Percentiles rank a stretch among this genome's conserved stretches.
Conservation (phyloP, 352 stramenopile species). For the Pythium plurisporium region DNA sequence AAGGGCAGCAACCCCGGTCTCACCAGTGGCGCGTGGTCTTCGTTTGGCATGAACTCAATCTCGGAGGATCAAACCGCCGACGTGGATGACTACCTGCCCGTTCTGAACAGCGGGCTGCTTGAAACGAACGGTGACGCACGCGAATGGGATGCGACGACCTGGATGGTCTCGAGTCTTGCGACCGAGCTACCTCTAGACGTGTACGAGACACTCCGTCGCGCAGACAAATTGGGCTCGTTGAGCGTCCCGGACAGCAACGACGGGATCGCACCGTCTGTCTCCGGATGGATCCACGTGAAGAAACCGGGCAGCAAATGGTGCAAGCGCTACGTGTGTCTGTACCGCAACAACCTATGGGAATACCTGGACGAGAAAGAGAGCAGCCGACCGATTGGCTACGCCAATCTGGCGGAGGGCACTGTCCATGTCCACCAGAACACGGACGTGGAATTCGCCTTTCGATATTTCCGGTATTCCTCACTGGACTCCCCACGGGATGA, state of each 20-base stretch:
- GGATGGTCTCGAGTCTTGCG: slow-evolving; percentile 60
- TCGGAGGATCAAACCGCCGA: slow-evolving; percentile 36
- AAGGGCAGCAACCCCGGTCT: neutral
- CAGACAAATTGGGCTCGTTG: slow-evolving; percentile 29
- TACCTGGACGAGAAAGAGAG: slow-evolving; percentile 60
- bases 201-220: slow-evolving; percentile 40
- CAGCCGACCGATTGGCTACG: slow-evolving; percentile 63
- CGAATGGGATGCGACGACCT: slow-evolving; percentile 55
- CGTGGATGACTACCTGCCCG: slow-evolving; percentile 42
- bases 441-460: slow-evolving; percentile 46
- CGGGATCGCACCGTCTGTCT: slow-evolving; percentile 22
- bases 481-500: slow-evolving; percentile 45
- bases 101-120: slow-evolving; percentile 38
- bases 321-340: slow-evolving; percentile 62
- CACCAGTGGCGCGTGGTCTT: slow-evolving; percentile 23
- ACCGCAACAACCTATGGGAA: slow-evolving; percentile 73
- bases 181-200: slow-evolving; percentile 60
- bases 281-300: slow-evolving; percentile 60
- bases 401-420: slow-evolving; percentile 68
- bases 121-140: slow-evolving; percentile 14
- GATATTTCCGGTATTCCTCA: slow-evolving; percentile 52
- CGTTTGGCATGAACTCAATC: slow-evolving; percentile 73
- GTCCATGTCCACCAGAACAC: slow-evolving; percentile 51
- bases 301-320: slow-evolving; percentile 59
- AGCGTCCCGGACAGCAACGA: slow-evolving; percentile 17